A percentile compares a stretch with the other conserved stretches of the same genome.
phyloP scores from a whole-genome alignment of 169 alveolate species.

The Plasmodium cynomolgi region DNA sequence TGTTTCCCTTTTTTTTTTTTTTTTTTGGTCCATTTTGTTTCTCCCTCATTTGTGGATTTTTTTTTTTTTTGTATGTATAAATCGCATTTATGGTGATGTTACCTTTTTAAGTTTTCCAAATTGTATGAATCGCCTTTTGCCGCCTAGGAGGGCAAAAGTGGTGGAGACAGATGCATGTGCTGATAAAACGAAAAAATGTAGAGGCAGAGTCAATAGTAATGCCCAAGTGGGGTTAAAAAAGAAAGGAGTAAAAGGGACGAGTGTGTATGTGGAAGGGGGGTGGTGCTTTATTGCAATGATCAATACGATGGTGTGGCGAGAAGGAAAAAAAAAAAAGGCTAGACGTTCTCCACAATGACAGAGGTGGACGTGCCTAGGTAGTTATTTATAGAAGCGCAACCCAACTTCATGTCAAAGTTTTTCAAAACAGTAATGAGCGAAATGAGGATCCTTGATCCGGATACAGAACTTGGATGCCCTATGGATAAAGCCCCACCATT shows the following conservation, averaged over 20 bases:
- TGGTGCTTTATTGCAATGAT: not conserved
- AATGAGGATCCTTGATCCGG: constrained; percentile 81
- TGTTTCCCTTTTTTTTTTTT: too few species aligned
- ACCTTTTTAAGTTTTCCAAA: not conserved
- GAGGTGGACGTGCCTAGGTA: constrained; percentile 79
- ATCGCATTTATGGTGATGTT: not conserved
- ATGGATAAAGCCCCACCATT: constrained; percentile 79
- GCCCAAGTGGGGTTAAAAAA: not conserved
- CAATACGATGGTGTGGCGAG: not conserved
- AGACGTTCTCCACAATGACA: constrained; percentile 74
- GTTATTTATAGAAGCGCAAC: constrained; percentile 79
- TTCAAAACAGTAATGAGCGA: constrained; percentile 79
- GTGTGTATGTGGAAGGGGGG: not conserved
- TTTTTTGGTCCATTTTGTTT: too few species aligned
- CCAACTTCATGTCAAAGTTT: constrained; percentile 76
- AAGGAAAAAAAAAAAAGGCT: constrained; percentile 10
- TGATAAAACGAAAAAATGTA: not conserved
- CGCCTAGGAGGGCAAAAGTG: not conserved
- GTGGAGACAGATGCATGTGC: not conserved
- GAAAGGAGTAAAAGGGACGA: not conserved
- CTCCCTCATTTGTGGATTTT: not conserved
- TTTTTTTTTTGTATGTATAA: not conserved
- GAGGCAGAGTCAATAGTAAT: not conserved
- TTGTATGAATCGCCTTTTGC: not conserved
- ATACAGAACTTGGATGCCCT: constrained; percentile 82